Percentiles rank a stretch among this genome's conserved stretches.
Conservation (phyloP, 257 asterid species). For the Solanum chiquidenum region DNA sequence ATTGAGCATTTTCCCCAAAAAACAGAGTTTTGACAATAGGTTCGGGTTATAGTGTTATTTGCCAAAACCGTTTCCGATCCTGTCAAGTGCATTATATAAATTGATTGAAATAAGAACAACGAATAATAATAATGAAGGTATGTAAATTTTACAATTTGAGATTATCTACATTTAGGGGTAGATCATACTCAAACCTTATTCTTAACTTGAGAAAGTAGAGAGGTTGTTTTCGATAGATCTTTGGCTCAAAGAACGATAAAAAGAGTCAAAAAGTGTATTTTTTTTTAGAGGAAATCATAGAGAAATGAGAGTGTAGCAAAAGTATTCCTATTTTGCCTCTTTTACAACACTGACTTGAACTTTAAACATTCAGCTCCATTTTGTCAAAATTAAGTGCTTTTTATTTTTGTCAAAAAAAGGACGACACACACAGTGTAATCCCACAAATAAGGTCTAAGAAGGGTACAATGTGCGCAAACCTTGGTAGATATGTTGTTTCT, state of each 20-base stretch:
- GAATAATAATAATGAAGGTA: too few species aligned
- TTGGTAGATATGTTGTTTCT: too few species aligned
- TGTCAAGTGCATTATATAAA: constrained; percentile 54
- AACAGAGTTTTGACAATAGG: constrained; percentile 16
- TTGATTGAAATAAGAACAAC: not conserved
- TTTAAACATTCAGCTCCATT: not conserved
- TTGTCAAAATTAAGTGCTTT: not conserved
- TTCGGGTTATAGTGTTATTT: constrained; percentile 66
- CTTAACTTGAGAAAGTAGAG: too few species aligned
- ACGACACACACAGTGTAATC: too few species aligned
- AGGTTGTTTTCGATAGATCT: too few species aligned
- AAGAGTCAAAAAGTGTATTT: not conserved
- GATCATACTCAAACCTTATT: too few species aligned
- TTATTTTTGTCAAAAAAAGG: not conserved
- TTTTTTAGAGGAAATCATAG: constrained; percentile 1
- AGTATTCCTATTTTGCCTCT: not conserved
- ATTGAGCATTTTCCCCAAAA: not conserved
- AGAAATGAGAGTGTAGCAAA: not conserved
- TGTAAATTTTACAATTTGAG: too few species aligned
- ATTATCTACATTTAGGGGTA: too few species aligned
- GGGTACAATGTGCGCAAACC: too few species aligned
- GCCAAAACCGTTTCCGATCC: constrained; percentile 70
- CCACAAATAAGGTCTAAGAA: too few species aligned
- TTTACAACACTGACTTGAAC: not conserved
- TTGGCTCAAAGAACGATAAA: too few species aligned